These are phyloP conservation scores for Gautieria morchelliformis DNA, from an alignment of 768 basidiomycete species.

Conservation along the genomic window DNA sequence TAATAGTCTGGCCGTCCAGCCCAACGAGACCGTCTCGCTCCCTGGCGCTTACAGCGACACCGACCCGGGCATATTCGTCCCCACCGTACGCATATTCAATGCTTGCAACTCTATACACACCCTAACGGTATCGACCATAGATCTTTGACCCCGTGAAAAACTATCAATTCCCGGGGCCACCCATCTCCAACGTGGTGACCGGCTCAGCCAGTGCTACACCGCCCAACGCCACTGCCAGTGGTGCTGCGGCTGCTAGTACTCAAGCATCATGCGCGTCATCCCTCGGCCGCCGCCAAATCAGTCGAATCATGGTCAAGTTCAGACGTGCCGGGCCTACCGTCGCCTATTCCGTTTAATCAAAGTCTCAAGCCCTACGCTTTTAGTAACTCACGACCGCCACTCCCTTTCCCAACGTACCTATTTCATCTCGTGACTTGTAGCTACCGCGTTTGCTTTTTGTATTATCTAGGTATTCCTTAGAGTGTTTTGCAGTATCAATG, in stretches of 20 bases:
- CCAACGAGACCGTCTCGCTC: constrained; percentile 45
- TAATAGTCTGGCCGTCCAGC: constrained; percentile 29
- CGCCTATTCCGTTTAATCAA: not conserved
- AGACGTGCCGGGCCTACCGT: not conserved
- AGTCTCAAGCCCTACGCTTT: no score
- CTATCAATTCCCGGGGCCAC: constrained; percentile 45
- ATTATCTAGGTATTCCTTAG: no score
- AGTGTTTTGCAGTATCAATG: no score
- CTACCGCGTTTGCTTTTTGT: no score
- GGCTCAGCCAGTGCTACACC: not conserved
- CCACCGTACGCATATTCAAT: constrained; percentile 24
- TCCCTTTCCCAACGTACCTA: no score
- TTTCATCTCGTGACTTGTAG: no score
- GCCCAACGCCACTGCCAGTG: not conserved
- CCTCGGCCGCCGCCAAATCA: constrained; percentile 10
- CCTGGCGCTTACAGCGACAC: constrained; percentile 66
- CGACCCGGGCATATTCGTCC: constrained; percentile 63
- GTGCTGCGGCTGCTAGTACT: not conserved
- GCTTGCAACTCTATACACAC: not conserved
- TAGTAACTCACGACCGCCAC: no score
- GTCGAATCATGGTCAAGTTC: constrained; percentile 9
- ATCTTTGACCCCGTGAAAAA: constrained; percentile 23
- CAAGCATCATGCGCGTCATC: constrained; percentile 4
- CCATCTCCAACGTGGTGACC: constrained; percentile 27
- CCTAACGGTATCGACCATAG: constrained; percentile 4